Evolutionary conservation across 2,329 filamentous ascomycete genomes (phyloP).

Genomic region (Fonsecaea pugnacius): DNA sequence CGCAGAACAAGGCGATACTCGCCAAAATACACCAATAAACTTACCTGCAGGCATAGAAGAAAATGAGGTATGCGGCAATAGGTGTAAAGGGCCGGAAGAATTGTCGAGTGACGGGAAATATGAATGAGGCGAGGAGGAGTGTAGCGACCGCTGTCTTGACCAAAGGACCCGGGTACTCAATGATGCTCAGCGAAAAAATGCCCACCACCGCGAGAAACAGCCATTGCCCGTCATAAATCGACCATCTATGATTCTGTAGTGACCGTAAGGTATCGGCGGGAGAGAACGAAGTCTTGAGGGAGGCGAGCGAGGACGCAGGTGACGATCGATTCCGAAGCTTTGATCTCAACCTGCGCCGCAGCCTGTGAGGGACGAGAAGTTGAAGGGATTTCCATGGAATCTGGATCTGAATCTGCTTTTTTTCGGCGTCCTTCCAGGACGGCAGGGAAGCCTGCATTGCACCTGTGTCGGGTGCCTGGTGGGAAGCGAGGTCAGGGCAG

Average conservation of each 20-base stretch:
- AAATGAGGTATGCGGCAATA: constrained; percentile 82
- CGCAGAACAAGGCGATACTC: background rate
- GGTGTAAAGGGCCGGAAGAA: constrained; percentile 88
- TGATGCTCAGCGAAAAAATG: constrained; percentile 82
- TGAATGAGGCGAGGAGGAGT: constrained; percentile 69
- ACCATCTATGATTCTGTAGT: constrained; percentile 79
- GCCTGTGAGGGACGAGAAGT: constrained; percentile 63
- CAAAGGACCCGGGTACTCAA: constrained; percentile 75
- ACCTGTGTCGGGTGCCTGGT: constrained; percentile 8
- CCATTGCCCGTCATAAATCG: constrained; percentile 83
- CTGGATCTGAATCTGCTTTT: constrained; percentile 52
- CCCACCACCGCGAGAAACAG: constrained; percentile 72
- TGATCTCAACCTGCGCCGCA: constrained; percentile 70
- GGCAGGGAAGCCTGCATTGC: constrained; percentile 39
- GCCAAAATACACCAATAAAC: constrained; percentile 45
- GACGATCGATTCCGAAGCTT: constrained; percentile 69
- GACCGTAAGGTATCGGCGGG: constrained; percentile 76
- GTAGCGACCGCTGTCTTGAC: constrained; percentile 75
- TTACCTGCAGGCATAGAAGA: constrained; percentile 93
- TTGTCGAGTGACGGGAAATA: constrained; percentile 84
- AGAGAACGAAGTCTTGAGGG: constrained; percentile 80
- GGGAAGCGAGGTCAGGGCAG: background rate
- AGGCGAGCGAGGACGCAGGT: constrained; percentile 73
- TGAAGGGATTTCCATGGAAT: constrained; percentile 57
- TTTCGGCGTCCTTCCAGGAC: constrained; percentile 54